These are phyloP conservation scores for Cutaneotrichosporon curvatum DNA, from an alignment of 1,284 basidiomycete species.

Conservation along the genomic window DNA sequence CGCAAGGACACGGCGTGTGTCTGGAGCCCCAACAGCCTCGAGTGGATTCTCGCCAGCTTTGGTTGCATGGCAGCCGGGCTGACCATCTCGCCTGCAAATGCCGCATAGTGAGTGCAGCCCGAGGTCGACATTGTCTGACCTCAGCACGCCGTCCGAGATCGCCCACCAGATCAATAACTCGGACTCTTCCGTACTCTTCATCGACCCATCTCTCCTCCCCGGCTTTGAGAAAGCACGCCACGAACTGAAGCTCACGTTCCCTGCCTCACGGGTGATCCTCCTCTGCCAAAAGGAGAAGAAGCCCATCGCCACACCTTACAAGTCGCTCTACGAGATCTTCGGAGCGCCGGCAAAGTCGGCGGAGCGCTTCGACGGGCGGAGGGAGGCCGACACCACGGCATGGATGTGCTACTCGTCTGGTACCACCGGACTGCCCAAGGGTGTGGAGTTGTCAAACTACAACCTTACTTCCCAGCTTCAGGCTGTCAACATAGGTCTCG, in stretches of 20 bases:
- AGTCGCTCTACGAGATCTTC: conserved; percentile 3
- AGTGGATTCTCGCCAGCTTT: conserved; percentile 58
- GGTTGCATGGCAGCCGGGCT: conserved; percentile 48
- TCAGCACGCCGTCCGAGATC: conserved; percentile 6
- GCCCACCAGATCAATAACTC: conserved; percentile 50
- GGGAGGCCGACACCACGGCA: not conserved
- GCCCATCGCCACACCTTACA: not conserved
- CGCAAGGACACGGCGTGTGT: conserved; percentile 34
- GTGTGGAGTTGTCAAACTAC: conserved; percentile 31
- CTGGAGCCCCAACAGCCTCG: conserved; percentile 53
- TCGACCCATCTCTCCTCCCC: conserved; percentile 51
- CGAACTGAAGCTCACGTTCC: conserved; percentile 10
- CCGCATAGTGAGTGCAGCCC: conserved; percentile 20
- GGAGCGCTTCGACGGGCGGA: not conserved
- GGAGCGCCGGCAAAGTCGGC: not conserved
- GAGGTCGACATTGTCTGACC: too few relatives aligned
- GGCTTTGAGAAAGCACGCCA: conserved; percentile 23
- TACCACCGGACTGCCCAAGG: conserved; percentile 49
- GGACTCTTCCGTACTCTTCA: conserved; percentile 53
- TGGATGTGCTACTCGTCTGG: conserved; percentile 61
- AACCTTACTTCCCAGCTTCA: conserved; percentile 51
- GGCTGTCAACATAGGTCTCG: not conserved
- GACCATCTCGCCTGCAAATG: conserved; percentile 36
- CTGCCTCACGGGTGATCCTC: conserved; percentile 25
- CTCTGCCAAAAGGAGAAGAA: conserved; percentile 7